Evolutionary conservation across 192 early-diverging fungal species (phyloP).

Genomic region (Backusella sp.): DNA sequence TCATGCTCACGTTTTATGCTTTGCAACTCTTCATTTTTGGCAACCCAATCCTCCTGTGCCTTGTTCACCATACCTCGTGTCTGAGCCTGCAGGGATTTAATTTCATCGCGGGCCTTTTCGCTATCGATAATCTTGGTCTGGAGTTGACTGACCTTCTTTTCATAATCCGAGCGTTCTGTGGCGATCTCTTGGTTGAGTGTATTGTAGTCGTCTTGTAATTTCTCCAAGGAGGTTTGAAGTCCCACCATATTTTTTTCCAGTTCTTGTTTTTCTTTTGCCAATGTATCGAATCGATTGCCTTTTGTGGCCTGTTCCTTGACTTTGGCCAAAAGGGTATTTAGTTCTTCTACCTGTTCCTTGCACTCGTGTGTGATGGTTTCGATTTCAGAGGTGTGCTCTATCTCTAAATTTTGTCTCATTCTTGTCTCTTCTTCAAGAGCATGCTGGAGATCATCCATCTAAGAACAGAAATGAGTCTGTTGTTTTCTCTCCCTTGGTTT

Average conservation of each 20-base stretch:
- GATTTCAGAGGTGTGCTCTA: background rate
- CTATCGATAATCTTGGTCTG: conserved; percentile 21
- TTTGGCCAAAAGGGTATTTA: background rate
- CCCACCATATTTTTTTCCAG: background rate
- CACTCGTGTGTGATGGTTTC: background rate
- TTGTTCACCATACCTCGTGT: conserved; percentile 25
- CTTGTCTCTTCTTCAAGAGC: background rate
- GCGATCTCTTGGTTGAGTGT: background rate
- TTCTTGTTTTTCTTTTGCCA: background rate
- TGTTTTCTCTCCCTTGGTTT: background rate
- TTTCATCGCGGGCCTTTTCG: conserved; percentile 27
- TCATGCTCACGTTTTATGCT: conserved; percentile 10
- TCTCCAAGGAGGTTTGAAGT: background rate
- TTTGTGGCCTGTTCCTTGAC: background rate
- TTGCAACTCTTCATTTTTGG: conserved; percentile 25
- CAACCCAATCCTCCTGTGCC: conserved; percentile 36
- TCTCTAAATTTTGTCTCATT: background rate
- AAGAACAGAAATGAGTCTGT: background rate
- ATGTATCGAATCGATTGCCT: background rate
- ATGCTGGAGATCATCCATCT: background rate
- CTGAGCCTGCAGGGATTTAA: conserved; percentile 23
- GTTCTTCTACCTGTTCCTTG: background rate
- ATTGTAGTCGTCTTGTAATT: background rate
- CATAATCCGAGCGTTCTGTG: background rate
- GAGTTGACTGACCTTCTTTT: conserved; percentile 3